Conservation (phyloP, 805 yeast genomes). For the Pichia kluyveri region DNA sequence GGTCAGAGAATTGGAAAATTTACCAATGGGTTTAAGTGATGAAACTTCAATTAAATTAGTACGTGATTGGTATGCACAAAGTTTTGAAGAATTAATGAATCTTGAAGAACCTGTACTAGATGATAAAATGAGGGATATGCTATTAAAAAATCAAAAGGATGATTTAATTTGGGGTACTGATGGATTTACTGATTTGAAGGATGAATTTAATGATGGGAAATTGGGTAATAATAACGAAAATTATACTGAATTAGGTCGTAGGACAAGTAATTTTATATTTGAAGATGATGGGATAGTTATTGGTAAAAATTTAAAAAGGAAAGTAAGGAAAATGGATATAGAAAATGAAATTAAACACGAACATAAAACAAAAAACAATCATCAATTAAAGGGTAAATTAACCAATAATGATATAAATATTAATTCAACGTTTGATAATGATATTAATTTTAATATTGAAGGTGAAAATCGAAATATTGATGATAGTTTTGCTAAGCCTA, state of each 20-base stretch:
- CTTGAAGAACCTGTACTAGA: conserved; percentile 44
- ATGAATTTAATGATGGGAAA: background rate
- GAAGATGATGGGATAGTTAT: conserved; percentile 43
- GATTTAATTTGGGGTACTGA: conserved; percentile 18
- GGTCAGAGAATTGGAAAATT: conserved; percentile 71
- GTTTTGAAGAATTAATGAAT: conserved; percentile 72
- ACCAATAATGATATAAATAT: background rate
- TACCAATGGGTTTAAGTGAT: conserved; percentile 65
- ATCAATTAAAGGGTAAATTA: background rate
- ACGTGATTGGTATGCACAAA: conserved; percentile 83
- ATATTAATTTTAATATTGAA: background rate
- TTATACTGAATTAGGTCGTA: background rate
- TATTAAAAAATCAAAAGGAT: conserved; percentile 19
- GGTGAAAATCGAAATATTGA: background rate
- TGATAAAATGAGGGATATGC: conserved; percentile 32
- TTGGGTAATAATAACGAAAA: background rate
- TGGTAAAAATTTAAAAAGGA: conserved; percentile 10
- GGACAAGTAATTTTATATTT: conserved; percentile 14
- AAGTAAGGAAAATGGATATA: background rate
- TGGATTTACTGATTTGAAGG: background rate
- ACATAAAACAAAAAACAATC: background rate
- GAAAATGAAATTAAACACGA: background rate
- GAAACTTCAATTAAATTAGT: conserved; percentile 73
- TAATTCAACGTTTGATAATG: background rate
- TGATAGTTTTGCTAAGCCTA: conserved; percentile 8